Evolutionary conservation across 345 rosid species (phyloP).

Genomic region (Punica granatum): DNA sequence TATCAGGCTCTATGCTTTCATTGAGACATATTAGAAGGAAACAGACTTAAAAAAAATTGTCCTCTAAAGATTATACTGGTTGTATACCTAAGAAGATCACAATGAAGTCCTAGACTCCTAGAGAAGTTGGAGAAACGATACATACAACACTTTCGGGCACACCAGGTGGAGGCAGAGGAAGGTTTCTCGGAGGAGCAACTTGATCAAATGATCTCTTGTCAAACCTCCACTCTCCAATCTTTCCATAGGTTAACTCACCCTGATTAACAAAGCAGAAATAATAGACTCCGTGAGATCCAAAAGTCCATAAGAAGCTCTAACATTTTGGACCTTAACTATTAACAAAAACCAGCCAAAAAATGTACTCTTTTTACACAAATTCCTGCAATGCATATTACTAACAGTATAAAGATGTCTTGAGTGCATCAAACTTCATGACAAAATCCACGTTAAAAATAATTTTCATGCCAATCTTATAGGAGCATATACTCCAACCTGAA

Average conservation of each 20-base stretch:
- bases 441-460: no score
- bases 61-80: background rate
- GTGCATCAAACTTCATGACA: no score
- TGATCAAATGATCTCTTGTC: conserved; percentile 75
- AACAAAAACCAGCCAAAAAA: no score
- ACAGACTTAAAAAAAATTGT: background rate
- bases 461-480: background rate
- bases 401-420: no score
- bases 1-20: background rate
- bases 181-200: conserved; percentile 70
- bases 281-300: background rate
- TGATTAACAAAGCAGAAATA: conserved; percentile 19
- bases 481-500: background rate
- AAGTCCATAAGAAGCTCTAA: background rate
- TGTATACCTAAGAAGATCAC: background rate
- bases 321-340: background rate
- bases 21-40: background rate
- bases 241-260: conserved; percentile 89
- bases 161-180: conserved; percentile 87
- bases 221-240: conserved; percentile 93
- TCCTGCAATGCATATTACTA: no score
- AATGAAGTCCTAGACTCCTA: background rate
- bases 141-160: conserved; percentile 96
- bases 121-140: background rate
- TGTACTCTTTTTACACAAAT: no score